Conservation (phyloP, 305 asterid species). For the Fraxinus platypoda region DNA sequence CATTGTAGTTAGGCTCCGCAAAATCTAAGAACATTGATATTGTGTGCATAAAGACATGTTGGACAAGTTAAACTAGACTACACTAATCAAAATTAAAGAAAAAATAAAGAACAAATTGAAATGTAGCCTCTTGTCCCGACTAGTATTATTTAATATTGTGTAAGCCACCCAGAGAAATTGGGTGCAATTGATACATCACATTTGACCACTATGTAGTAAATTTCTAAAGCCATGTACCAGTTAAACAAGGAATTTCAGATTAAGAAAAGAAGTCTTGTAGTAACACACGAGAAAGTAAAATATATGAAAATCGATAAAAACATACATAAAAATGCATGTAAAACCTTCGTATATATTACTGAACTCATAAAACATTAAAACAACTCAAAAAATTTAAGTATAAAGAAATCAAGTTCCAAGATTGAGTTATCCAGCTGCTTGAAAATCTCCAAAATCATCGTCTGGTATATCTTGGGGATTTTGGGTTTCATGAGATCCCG, state of each 20-base stretch:
- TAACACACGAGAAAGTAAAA: background rate
- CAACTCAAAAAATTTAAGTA: background rate
- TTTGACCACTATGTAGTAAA: background rate
- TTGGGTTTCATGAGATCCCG: constrained; percentile 33
- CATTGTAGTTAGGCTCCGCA: too few relatives aligned
- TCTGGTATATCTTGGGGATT: constrained; percentile 48
- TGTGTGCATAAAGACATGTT: too few relatives aligned
- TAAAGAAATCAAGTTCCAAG: constrained; percentile 1
- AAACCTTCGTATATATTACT: constrained; percentile 17
- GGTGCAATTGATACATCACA: background rate
- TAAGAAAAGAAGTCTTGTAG: background rate
- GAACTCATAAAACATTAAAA: constrained; percentile 20
- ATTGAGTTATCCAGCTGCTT: constrained; percentile 64
- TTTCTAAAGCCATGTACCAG: background rate
- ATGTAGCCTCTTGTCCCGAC: too few relatives aligned
- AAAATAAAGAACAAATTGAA: too few relatives aligned
- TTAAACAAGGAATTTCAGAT: background rate
- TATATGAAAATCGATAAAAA: background rate
- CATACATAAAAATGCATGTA: background rate
- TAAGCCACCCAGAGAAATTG: background rate
- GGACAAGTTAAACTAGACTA: too few relatives aligned
- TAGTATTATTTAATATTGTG: too few relatives aligned
- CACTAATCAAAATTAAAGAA: too few relatives aligned
- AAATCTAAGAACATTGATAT: too few relatives aligned
- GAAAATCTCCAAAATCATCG: constrained; percentile 98